Base-by-base conservation (phyloP, 257 asterid species). In the Mitragyna speciosa region DNA sequence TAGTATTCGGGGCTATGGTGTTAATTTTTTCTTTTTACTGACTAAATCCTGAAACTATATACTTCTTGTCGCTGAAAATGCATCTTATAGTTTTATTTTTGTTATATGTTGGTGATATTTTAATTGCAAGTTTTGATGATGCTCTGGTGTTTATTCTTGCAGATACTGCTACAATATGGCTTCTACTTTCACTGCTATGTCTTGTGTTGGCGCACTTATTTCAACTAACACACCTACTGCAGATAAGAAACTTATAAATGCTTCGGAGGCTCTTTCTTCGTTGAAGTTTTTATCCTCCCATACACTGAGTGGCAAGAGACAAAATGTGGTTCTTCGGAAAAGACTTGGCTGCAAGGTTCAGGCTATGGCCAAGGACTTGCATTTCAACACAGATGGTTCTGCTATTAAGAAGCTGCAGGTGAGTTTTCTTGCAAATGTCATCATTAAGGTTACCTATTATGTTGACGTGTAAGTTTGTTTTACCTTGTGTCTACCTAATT, bases 331-430 rank as follows among this genome's bases (percentile, higher is more conserved):
- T 77, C 36, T 77, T 70, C 79, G 67, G 45, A 85, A 64, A 78
- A 77, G 76, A 52, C 63, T 26, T 28, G 69, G 45, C 64, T 19
- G 66, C 39, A 77, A 83, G 72, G 86, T 83, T 47, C 80, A 63
- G 43, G 88, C 86, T 52, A 79, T 80, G 84, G 88, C 88, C 26
- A 80, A 83, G 70, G 86, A 85, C 0, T 73, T 85, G 72, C 69
- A 82, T 52, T 85, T 85, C 81, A 85, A 85, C 58, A 80, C 68
- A 67, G 86, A 85, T 61, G 86, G 88, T 75, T 82, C 86, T 5
- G 81, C 86, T 70, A 59, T 80, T 70, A 79, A 70, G 80, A 85
- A 85, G 82, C 54, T 85, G 65, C 88, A 85, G 85, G 86, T 83
- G 20, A 33, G 59, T 59, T 54, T 26, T 16, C 14, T 7, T 15